phyloP scores from a whole-genome alignment of 768 basidiomycete genomes.

The Tricholoma hemisulphureum region DNA sequence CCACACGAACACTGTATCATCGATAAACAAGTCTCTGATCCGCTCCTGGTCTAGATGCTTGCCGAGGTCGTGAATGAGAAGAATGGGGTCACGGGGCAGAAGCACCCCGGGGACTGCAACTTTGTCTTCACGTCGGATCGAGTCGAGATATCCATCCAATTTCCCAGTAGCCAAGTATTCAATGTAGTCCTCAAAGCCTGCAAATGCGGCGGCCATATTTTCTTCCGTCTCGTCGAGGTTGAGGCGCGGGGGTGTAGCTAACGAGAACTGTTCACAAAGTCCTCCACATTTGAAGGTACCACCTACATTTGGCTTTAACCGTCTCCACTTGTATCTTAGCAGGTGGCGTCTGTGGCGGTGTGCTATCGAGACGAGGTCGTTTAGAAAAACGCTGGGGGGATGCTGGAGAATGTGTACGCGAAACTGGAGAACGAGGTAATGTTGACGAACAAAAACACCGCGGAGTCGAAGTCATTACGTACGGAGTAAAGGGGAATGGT shows the following conservation, averaged over 20 bases:
- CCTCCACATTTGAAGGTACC: slow-evolving; percentile 12
- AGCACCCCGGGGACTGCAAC: not conserved
- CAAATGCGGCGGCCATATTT: slow-evolving; percentile 9
- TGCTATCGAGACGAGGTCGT: not conserved
- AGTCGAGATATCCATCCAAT: slow-evolving; percentile 5
- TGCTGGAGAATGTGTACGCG: not conserved
- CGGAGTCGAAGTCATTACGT: not conserved
- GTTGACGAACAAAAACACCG: not conserved
- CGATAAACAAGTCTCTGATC: slow-evolving; percentile 3
- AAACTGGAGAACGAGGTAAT: not conserved
- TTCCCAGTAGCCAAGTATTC: not conserved
- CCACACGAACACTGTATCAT: slow-evolving; percentile 4
- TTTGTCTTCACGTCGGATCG: slow-evolving; percentile 8
- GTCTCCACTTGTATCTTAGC: slow-evolving; percentile 3
- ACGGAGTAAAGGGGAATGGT: not conserved
- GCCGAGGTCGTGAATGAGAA: slow-evolving; percentile 16
- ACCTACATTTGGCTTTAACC: slow-evolving; percentile 6
- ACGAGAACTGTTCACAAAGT: slow-evolving; percentile 11
- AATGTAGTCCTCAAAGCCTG: slow-evolving; percentile 7
- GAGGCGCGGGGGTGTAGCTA: slow-evolving; percentile 1
- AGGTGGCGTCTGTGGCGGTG: slow-evolving; percentile 1
- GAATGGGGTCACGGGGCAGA: slow-evolving; percentile 1
- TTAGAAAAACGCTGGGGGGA: slow-evolving; percentile 3
- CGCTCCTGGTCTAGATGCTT: slow-evolving; percentile 3
- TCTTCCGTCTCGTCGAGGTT: slow-evolving; percentile 3